Evolutionary conservation across 2,329 filamentous ascomycete genomes (phyloP).

Genomic region (Sporothrix sp.): DNA sequence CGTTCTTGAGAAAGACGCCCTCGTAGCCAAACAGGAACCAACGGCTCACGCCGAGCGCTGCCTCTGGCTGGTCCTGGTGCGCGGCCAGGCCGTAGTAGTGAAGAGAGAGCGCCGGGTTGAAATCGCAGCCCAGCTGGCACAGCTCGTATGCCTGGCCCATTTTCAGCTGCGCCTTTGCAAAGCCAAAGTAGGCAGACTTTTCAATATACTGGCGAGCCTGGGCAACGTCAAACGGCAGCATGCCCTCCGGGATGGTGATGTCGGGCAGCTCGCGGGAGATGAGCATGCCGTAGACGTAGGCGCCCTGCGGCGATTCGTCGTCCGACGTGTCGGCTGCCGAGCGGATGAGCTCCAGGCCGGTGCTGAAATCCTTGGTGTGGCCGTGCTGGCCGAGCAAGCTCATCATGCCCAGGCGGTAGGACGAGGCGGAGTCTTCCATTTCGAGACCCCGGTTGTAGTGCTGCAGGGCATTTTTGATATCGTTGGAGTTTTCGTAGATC

Average conservation of each 20-base stretch:
- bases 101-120: constrained; percentile 82
- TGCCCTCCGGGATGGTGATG: constrained; percentile 63
- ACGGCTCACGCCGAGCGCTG: constrained; percentile 91
- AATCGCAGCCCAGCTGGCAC: constrained; percentile 86
- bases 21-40: constrained; percentile 98
- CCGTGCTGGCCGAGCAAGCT: constrained; percentile 88
- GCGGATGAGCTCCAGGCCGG: constrained; percentile 73
- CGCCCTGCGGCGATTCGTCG: constrained; percentile 92
- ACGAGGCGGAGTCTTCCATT: constrained; percentile 77
- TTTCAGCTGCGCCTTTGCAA: constrained; percentile 92
- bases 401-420: constrained; percentile 91
- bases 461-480: constrained; percentile 79
- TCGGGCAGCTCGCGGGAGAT: constrained; percentile 86
- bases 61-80: constrained; percentile 84
- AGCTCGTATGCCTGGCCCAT: constrained; percentile 96
- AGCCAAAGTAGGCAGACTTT: constrained; percentile 91
- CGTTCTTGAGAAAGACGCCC: constrained; percentile 86
- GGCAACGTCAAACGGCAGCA: constrained; percentile 61
- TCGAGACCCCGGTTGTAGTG: constrained; percentile 80
- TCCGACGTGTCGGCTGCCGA: constrained; percentile 78
- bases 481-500: constrained; percentile 93
- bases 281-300: constrained; percentile 93
- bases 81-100: constrained; percentile 94
- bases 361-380: constrained; percentile 68
- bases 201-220: constrained; percentile 81